These are phyloP conservation scores for Prototheca cutis DNA, from an alignment of 163 green algal genomes.

Conservation along the genomic window DNA sequence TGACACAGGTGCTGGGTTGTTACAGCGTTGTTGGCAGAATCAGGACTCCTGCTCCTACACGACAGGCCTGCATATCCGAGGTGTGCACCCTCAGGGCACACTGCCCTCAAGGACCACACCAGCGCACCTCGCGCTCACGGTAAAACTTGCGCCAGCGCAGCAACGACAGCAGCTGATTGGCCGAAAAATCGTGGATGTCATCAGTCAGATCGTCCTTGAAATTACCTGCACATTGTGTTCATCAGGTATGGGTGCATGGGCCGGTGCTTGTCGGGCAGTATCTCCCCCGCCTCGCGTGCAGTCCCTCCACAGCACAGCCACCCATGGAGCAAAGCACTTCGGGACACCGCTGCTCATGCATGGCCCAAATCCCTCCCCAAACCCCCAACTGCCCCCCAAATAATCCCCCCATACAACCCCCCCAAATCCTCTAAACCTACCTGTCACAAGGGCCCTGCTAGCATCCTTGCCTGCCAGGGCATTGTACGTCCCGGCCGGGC, in stretches of 20 bases:
- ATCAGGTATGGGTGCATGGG: no score
- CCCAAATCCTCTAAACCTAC: not conserved
- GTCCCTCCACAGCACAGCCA: no score
- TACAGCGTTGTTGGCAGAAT: not conserved
- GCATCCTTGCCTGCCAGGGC: not conserved
- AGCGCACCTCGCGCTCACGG: conserved; percentile 16
- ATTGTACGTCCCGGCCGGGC: conserved; percentile 29
- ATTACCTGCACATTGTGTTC: conserved; percentile 23
- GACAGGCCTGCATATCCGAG: not conserved
- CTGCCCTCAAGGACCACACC: not conserved
- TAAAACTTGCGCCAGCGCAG: conserved; percentile 56
- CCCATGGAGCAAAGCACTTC: not conserved
- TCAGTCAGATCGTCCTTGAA: conserved; percentile 48
- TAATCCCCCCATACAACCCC: not conserved
- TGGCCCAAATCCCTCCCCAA: not conserved
- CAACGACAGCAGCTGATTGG: conserved; percentile 32
- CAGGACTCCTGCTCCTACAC: not conserved
- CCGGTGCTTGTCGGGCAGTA: no score
- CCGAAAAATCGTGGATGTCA: conserved; percentile 32
- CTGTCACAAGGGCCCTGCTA: not conserved
- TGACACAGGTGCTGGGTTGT: not conserved
- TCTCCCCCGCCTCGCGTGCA: no score
- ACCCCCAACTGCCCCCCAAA: not conserved
- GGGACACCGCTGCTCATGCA: not conserved
- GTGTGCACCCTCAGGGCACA: not conserved